Percentiles rank a stretch among this genome's conserved stretches.
Conservation (phyloP, 306 rosid species). For the Chamaecrista fasciculata region DNA sequence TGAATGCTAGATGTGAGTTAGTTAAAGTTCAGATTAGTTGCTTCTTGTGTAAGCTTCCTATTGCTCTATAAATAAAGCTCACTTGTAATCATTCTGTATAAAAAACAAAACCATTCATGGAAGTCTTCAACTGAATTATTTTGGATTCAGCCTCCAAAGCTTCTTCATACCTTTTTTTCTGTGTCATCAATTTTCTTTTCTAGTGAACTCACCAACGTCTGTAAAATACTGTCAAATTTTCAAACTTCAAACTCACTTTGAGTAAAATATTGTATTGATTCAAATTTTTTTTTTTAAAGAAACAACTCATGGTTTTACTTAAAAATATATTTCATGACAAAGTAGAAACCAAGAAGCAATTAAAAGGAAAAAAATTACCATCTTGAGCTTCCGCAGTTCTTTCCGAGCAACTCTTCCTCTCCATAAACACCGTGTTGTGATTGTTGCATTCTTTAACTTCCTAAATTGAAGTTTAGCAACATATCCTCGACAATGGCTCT, state of each 20-base stretch:
- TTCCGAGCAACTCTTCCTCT: constrained; percentile 77
- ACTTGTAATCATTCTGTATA: no score
- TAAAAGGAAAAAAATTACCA: constrained; percentile 42
- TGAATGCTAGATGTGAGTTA: no score
- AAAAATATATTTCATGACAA: background rate
- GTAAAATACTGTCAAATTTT: constrained; percentile 9
- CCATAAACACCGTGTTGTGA: constrained; percentile 85
- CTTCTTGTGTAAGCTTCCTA: no score
- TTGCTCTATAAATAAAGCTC: no score
- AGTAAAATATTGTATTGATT: background rate
- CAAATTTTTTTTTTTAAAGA: background rate
- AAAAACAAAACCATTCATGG: constrained; percentile 78
- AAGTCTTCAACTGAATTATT: constrained; percentile 65
- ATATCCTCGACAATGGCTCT: constrained; percentile 73
- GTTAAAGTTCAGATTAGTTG: no score
- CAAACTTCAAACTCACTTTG: constrained; percentile 2
- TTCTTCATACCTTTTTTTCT: constrained; percentile 68
- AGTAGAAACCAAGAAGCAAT: constrained; percentile 7
- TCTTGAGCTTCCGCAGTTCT: constrained; percentile 73
- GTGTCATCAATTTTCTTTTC: constrained; percentile 80
- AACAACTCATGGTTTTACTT: background rate
- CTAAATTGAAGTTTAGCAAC: constrained; percentile 55
- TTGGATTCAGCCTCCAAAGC: constrained; percentile 80
- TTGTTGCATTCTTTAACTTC: constrained; percentile 66
- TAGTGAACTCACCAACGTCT: constrained; percentile 75